Evolutionary conservation across 2,329 filamentous ascomycete species (phyloP), one percentile per base, ranked within the genome.

Genomic region (Pleomassaria siparia): DNA sequence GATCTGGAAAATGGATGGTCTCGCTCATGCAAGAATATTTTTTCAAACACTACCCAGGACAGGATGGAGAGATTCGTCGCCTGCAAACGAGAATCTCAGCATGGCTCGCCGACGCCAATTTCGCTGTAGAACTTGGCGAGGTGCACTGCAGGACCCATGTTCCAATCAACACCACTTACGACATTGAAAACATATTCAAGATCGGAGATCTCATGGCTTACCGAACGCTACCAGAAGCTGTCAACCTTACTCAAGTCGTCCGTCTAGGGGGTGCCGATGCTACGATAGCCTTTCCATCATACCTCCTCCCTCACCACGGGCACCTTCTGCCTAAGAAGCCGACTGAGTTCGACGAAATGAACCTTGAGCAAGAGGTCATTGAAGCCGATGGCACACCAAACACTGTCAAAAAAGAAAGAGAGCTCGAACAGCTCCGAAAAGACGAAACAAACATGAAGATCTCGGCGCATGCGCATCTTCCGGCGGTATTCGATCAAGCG

Each of bases 291-390:
- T 67, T 81, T 9, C 79, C 79, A 0, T 72, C 68, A 5, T 79
- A 73, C 53, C 60, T 82, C 1, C 68, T 81, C 5, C 79, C 79
- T 5, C 79, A 80, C 52, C 79, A 81, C 53, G 78, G 81, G 48
- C 79, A 81, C 55, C 62, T 81, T 4, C 57, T 80, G 11, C 79
- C 79, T 6, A 49, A 64, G 0, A 58, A 61, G 15, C 71, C 74
- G 1, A 73, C 72, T 10, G 62, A 66, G 16, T 57, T 57, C 24
- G 59, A 68, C 18, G 53, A 63, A 21, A 47, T 65, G 36, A 59
- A 70, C 12, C 59, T 72, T 7, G 64, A 73, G 37, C 59, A 69
- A 4, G 64, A 72, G 13, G 65, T 77, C 9, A 61, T 71, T 4
- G 60, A 76, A 25, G 69, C 74, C 2, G 72, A 77, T 35, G 74